A percentile compares a stretch with the other conserved stretches of the same genome.
Conservation (phyloP, 2,329 filamentous ascomycete species). For the Trichoderma endophyticum region DNA sequence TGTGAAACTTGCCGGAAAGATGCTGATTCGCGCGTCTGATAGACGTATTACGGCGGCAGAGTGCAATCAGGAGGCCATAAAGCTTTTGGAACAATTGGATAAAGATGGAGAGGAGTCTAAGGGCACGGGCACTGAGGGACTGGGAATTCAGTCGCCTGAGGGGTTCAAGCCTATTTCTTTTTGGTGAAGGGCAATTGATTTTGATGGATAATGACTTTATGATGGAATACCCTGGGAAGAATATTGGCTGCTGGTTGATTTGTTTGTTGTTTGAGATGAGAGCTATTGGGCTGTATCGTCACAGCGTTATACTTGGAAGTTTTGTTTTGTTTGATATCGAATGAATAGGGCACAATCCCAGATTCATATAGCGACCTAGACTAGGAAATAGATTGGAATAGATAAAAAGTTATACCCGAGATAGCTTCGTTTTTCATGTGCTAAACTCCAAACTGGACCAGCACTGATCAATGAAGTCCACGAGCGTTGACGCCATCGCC, state of each 20-base stretch:
- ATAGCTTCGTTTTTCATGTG: neutral
- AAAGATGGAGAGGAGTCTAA: neutral
- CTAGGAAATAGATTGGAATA: neutral
- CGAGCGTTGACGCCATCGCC: slow-evolving; percentile 19
- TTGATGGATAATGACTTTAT: neutral
- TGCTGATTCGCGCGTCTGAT: slow-evolving; percentile 25
- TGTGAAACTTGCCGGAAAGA: slow-evolving; percentile 22
- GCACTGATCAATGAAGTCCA: neutral
- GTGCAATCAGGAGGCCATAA: slow-evolving; percentile 19
- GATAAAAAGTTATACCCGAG: neutral
- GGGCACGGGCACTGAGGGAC: neutral
- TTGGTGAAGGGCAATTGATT: slow-evolving; percentile 24
- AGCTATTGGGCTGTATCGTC: neutral
- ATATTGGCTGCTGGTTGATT: neutral
- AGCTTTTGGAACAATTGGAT: slow-evolving; percentile 13
- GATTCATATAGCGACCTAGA: neutral
- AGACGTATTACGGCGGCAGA: slow-evolving; percentile 24
- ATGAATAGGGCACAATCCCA: neutral
- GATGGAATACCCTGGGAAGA: neutral
- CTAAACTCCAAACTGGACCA: neutral
- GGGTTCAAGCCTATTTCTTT: slow-evolving; percentile 28
- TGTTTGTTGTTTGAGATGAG: neutral
- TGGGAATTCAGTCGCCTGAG: slow-evolving; percentile 26
- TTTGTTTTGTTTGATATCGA: neutral
- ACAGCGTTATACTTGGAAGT: neutral